phyloP scores from a whole-genome alignment of 2,329 filamentous ascomycete species.

The Cercospora sp. region DNA sequence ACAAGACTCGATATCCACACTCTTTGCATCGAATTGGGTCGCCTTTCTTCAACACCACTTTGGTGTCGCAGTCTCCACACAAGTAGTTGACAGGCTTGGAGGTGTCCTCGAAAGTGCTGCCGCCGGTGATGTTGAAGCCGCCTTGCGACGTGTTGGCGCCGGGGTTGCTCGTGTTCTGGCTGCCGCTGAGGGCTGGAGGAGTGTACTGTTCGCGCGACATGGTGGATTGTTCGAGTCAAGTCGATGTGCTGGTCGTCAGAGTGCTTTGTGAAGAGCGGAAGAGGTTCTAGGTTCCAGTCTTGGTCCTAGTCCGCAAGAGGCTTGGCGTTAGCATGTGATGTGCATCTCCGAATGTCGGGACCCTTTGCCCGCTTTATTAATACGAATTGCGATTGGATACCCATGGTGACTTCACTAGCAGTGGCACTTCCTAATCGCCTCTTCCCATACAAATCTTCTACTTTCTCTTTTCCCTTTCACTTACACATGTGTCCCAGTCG shows the following conservation, averaged over 20 bases:
- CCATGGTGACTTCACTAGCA: slow-evolving; percentile 6
- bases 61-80: slow-evolving; percentile 82
- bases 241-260: slow-evolving; percentile 1
- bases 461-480: neutral
- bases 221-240: slow-evolving; percentile 14
- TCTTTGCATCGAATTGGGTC: slow-evolving; percentile 86
- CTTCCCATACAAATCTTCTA: neutral
- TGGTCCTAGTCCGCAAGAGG: neutral
- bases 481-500: slow-evolving; percentile 34
- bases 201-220: slow-evolving; percentile 73
- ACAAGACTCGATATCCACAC: slow-evolving; percentile 92
- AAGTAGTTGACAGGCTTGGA: slow-evolving; percentile 51
- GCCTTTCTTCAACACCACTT: slow-evolving; percentile 71
- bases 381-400: slow-evolving; percentile 5
- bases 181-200: slow-evolving; percentile 58
- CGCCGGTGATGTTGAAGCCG: slow-evolving; percentile 48
- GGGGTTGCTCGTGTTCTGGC: slow-evolving; percentile 34
- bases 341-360: slow-evolving; percentile 10
- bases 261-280: slow-evolving; percentile 9
- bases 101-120: slow-evolving; percentile 61
- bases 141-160: slow-evolving; percentile 25
- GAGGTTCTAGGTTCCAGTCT: slow-evolving; percentile 5
- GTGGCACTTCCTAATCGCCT: slow-evolving; percentile 8
- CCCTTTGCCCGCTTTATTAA: slow-evolving; percentile 12
- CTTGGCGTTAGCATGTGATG: slow-evolving; percentile 3